Conservation (phyloP, 768 basidiomycete species). For the Suillus luteus region DNA sequence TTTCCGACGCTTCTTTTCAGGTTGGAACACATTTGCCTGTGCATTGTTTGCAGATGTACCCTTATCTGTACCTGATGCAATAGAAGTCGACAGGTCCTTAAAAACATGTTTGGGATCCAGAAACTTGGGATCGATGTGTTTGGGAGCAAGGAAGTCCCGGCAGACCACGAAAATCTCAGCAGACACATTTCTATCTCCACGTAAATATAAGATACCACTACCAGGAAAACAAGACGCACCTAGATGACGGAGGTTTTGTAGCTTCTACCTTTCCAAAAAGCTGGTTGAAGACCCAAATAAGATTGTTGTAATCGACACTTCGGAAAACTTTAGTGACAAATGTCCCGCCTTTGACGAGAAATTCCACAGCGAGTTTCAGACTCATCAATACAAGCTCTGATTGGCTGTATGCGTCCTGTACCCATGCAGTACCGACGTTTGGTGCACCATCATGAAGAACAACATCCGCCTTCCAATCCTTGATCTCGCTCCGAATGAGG, state of each 20-base stretch:
- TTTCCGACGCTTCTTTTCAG: conserved; percentile 92
- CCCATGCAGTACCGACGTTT: conserved; percentile 99
- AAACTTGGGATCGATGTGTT: conserved; percentile 96
- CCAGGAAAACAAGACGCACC: conserved; percentile 48
- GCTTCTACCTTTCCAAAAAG: conserved; percentile 96
- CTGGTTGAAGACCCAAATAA: conserved; percentile 99
- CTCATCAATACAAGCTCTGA: conserved; percentile 96
- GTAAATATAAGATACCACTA: background rate
- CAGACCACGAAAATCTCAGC: conserved; percentile 99
- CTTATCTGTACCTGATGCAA: conserved; percentile 47
- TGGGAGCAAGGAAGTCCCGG: conserved; percentile 91
- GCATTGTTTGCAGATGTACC: conserved; percentile 64
- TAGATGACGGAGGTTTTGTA: conserved; percentile 96
- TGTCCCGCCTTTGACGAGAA: conserved; percentile 88
- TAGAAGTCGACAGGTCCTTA: conserved; percentile 73
- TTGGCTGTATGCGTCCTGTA: conserved; percentile 97
- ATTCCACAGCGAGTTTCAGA: conserved; percentile 93
- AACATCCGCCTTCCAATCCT: conserved; percentile 99
- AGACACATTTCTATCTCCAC: conserved; percentile 80
- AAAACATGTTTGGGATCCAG: conserved; percentile 97
- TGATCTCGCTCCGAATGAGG: conserved; percentile 82
- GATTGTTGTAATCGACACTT: conserved; percentile 96
- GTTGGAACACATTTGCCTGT: conserved; percentile 92
- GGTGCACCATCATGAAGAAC: conserved; percentile 99
- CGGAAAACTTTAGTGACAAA: conserved; percentile 99